These are phyloP conservation scores for Yarrowia porcina DNA, from an alignment of 805 yeast species.

Conservation along the genomic window DNA sequence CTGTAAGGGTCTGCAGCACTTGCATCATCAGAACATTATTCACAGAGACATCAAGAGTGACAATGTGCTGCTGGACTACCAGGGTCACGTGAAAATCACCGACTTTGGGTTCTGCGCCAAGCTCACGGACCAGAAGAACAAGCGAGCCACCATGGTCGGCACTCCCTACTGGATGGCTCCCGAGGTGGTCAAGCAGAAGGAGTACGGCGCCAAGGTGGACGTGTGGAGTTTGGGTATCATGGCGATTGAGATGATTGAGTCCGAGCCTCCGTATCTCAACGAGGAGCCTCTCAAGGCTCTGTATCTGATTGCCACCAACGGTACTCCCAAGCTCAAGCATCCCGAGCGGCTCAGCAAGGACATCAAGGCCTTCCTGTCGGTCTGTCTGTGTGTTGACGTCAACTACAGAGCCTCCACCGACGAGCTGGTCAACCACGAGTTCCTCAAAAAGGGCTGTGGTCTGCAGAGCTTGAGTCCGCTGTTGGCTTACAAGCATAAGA, in stretches of 20 bases:
- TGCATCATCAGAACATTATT: slow-evolving; percentile 88
- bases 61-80: slow-evolving; percentile 77
- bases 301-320: slow-evolving; percentile 73
- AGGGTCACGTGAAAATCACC: slow-evolving; percentile 87
- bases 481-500: slow-evolving; percentile 24
- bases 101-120: slow-evolving; percentile 90
- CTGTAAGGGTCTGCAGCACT: slow-evolving; percentile 81
- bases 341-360: slow-evolving; percentile 69
- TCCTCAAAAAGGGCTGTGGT: slow-evolving; percentile 35
- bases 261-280: slow-evolving; percentile 79
- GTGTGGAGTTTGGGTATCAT: slow-evolving; percentile 81
- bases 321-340: slow-evolving; percentile 70
- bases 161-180: slow-evolving; percentile 94
- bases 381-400: slow-evolving; percentile 92
- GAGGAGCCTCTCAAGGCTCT: slow-evolving; percentile 77
- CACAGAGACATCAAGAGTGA: slow-evolving; percentile 98
- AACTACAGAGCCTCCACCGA: slow-evolving; percentile 86
- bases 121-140: slow-evolving; percentile 65
- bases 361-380: slow-evolving; percentile 80
- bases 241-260: slow-evolving; percentile 85
- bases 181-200: slow-evolving; percentile 75
- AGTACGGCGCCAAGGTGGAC: slow-evolving; percentile 77
- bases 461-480: slow-evolving; percentile 1
- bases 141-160: slow-evolving; percentile 83
- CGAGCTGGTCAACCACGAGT: slow-evolving; percentile 74